Evolutionary conservation across 192 early-diverging fungal species (phyloP).

Genomic region (Martensiomyces pterosporus): DNA sequence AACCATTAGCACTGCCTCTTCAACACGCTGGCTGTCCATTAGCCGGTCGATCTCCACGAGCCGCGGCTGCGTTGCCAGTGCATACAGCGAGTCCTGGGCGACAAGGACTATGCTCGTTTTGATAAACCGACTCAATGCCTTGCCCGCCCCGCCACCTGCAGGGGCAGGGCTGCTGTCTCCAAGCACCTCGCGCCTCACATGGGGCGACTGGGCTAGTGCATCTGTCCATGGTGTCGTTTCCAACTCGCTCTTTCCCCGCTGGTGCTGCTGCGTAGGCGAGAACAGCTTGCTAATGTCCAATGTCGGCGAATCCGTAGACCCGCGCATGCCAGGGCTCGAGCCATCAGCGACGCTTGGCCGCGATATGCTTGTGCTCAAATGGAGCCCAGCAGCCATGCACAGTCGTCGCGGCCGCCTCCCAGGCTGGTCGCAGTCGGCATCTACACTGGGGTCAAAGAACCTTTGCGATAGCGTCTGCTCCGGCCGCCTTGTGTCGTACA

Average conservation of each 20-base stretch:
- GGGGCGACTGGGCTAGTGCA: conserved; percentile 2
- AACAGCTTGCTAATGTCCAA: not conserved
- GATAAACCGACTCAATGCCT: conserved; percentile 18
- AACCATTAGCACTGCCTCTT: conserved; percentile 26
- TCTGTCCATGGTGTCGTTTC: conserved; percentile 13
- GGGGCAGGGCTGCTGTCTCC: conserved; percentile 5
- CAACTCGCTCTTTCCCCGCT: not conserved
- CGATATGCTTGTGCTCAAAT: conserved; percentile 8
- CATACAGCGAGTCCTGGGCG: conserved; percentile 18
- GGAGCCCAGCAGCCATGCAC: conserved; percentile 8
- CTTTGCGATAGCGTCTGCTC: conserved; percentile 33
- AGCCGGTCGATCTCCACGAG: conserved; percentile 17
- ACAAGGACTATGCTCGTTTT: conserved; percentile 5
- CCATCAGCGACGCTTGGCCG: conserved; percentile 24
- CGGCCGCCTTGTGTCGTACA: conserved; percentile 32
- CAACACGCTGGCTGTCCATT: conserved; percentile 19
- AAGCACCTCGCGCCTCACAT: conserved; percentile 17
- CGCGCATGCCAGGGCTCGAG: not conserved
- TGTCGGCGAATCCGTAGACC: not conserved
- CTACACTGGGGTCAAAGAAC: conserved; percentile 16
- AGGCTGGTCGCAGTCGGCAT: not conserved
- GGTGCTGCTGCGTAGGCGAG: not conserved
- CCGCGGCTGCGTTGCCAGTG: conserved; percentile 19
- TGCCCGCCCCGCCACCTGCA: not conserved
- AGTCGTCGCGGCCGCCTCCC: conserved; percentile 11